phyloP scores from a whole-genome alignment of 176 grass and related monocot genomes.

The Stipa capillata region DNA sequence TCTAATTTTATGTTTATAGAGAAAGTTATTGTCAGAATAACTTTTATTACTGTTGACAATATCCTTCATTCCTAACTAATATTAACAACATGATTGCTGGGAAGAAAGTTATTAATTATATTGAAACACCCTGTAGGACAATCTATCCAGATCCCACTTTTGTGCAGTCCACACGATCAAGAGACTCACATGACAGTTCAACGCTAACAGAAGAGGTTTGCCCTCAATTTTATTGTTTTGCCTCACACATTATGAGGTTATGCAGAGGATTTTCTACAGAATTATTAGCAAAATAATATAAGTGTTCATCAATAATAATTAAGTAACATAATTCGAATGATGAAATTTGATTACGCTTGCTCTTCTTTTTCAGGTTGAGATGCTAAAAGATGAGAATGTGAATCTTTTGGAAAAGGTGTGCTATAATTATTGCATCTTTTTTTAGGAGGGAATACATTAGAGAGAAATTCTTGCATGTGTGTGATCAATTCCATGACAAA shows the following conservation, averaged over 20 bases:
- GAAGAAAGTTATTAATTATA: neutral
- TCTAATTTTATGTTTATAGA: too few species aligned
- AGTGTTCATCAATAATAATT: neutral
- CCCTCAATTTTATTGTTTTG: neutral
- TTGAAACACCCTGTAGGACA: constrained; percentile 16
- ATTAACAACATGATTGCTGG: neutral
- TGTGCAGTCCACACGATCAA: constrained; percentile 30
- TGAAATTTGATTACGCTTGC: neutral
- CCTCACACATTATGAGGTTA: neutral
- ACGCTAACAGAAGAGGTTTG: constrained; percentile 76
- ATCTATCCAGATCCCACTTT: constrained; percentile 42
- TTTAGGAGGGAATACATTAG: too few species aligned
- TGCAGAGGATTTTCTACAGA: neutral
- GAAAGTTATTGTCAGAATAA: neutral
- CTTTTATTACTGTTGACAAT: neutral
- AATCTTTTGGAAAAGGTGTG: constrained; percentile 80
- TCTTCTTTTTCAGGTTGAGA: constrained; percentile 70
- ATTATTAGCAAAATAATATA: neutral
- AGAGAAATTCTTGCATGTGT: constrained; percentile 20
- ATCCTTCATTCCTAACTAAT: neutral
- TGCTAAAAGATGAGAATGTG: constrained; percentile 95
- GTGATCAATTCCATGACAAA: neutral
- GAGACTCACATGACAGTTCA: constrained; percentile 49
- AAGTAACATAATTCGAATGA: neutral
- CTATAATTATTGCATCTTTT: too few species aligned